Base-by-base conservation (phyloP, 225 moss, liverwort and hornwort genomes). In the Neckera pumila region DNA sequence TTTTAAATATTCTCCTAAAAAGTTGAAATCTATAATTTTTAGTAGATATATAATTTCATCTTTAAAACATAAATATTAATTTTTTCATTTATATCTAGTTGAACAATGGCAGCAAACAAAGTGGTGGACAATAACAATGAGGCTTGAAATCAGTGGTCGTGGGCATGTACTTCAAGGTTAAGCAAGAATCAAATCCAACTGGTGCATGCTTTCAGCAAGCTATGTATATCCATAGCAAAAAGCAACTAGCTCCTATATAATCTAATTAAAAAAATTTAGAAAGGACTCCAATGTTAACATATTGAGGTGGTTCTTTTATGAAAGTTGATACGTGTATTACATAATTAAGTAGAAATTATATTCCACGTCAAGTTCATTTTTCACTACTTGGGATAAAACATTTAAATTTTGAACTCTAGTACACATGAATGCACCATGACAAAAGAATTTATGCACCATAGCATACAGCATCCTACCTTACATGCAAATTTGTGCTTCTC, bases 111-210 rank as follows among this genome's bases (percentile, higher is more conserved):
- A 43, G 0, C 28, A 72, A 72, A 28, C 1, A 28, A 3, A 27
- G 3, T 10, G 0, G 3, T 14, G 2, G 5, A 43, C 5, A 27
- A 43, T 43, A 9, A 28, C 9, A 27, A 43, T 17, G 17, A 72
- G 5, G 10, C 16, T 72, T 72, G 43, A 72, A 72, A 43, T 43
- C 3, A 72, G 2, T 43, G 10, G 6, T 45, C 9, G 10, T 45
- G 3, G 45, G 28, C 10, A 9, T 0, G 0, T 45, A 8, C 2
- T 43, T 15, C 6, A 73, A 30, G 11, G 0, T 45, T 10, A 16
- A 28, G 5, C 6, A 73, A 45, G 17, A 45, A 47, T 47, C 47
- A 47, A 10, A 16, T 1, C 0, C 0, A 2, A 45, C 17, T 45
- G 45, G 17, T 2, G 0, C 3, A 30, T 3, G 11, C 17, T 10